Evolutionary conservation across 2,329 filamentous ascomycete species (phyloP), one percentile per base, ranked within the genome.

Genomic region (Fusarium sp.): DNA sequence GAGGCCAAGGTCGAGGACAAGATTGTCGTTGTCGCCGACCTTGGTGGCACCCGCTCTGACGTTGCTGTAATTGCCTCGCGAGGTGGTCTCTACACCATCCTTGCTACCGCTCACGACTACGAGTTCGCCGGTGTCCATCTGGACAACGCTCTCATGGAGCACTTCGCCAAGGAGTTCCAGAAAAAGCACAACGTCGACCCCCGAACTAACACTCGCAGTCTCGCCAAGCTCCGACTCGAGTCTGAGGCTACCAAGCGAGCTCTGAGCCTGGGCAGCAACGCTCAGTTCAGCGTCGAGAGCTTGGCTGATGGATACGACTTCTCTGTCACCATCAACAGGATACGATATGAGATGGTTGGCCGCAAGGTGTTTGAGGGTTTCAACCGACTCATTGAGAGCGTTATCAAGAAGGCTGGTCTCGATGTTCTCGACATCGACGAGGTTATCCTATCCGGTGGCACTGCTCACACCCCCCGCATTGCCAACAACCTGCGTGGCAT

Each of bases 91-190:
- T 98, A 98, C 84, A 97, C 92, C 58, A 88, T 97, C 70, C 84
- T 99, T 55, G 93, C 95, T 17, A 96, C 94, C 11, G 87, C 90
- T 27, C 95, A 98, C 80, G 95, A 99, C 82, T 97, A 96, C 79
- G 93, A 98, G 73, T 91, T 94, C 68, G 88, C 91, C 53, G 95
- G 95, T 72, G 84, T 87, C 32, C 88, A 93, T 66, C 84, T 99
- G 53, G 95, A 99, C 80, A 86, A 95, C 75, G 90, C 94, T 45
- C 84, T 99, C 56, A 91, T 97, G 75, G 94, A 99, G 75, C 89
- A 97, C 82, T 97, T 98, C 70, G 91, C 94, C 70, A 99, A 99
- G 84, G 95, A 99, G 79, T 99, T 99, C 80, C 85, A 95, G 73
- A 98, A 99, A 86, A 97, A 96, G 84, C 87, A 98, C 85, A 89